Conservation (phyloP, 371 early-diverging fungal species). For the Syncephalastrum racemosum region DNA sequence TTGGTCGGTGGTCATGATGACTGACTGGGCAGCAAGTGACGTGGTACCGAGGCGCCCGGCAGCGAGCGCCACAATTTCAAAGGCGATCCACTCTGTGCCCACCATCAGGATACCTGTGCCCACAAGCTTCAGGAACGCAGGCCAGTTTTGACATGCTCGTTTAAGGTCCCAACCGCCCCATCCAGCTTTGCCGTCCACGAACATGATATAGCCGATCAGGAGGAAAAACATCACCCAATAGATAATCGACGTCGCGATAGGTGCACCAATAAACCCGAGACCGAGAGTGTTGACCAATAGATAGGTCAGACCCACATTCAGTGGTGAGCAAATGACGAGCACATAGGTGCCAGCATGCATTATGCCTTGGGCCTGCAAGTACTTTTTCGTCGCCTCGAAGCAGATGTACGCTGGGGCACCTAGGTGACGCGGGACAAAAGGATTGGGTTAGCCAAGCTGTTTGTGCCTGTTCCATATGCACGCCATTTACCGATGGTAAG, state of each 20-base stretch:
- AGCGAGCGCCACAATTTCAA: conserved; percentile 73
- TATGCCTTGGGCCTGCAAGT: conserved; percentile 78
- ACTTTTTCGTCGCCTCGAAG: conserved; percentile 79
- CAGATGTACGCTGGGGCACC: conserved; percentile 74
- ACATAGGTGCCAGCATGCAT: conserved; percentile 73
- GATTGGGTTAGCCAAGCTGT: conserved; percentile 61
- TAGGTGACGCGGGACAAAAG: conserved; percentile 48
- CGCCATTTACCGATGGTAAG: not conserved
- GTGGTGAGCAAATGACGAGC: conserved; percentile 58
- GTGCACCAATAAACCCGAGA: conserved; percentile 80
- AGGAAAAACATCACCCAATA: conserved; percentile 62
- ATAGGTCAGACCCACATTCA: conserved; percentile 69
- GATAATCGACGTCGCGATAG: conserved; percentile 69
- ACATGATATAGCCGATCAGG: conserved; percentile 56
- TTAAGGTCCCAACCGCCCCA: conserved; percentile 69
- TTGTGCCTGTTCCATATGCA: not conserved
- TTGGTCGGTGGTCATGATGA: conserved; percentile 27
- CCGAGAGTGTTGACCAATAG: conserved; percentile 61
- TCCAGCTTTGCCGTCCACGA: conserved; percentile 55
- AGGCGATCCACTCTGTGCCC: conserved; percentile 75
- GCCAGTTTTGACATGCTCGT: conserved; percentile 54
- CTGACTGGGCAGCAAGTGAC: conserved; percentile 74
- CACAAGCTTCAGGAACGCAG: conserved; percentile 66
- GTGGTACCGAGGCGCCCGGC: conserved; percentile 74
- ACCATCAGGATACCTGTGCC: conserved; percentile 48